phyloP scores from a whole-genome alignment of 768 basidiomycete genomes.

The Zangia roseola region DNA sequence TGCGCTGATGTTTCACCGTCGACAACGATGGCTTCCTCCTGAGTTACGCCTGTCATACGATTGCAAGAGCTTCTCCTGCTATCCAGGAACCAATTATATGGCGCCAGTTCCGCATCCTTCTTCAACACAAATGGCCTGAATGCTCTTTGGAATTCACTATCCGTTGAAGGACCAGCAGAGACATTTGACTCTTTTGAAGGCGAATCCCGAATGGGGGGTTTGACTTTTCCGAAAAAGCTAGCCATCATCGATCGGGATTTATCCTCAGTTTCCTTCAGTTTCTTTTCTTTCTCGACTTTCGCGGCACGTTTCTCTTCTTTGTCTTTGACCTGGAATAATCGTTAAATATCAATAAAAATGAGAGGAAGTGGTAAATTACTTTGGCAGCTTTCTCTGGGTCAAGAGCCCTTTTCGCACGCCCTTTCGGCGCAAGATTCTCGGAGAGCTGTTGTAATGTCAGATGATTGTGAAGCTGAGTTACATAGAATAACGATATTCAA shows the following conservation, averaged over 20 bases:
- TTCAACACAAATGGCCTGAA: constrained; percentile 82
- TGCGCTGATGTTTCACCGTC: constrained; percentile 39
- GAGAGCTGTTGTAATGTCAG: constrained; percentile 12
- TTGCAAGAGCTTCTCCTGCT: constrained; percentile 25
- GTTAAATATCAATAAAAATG: constrained; percentile 5
- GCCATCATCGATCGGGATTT: constrained; percentile 77
- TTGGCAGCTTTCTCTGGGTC: constrained; percentile 54
- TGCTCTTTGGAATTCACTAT: constrained; percentile 66
- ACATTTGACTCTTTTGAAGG: constrained; percentile 27
- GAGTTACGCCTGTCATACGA: constrained; percentile 20
- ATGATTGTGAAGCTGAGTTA: neutral
- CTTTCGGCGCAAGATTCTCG: constrained; percentile 28
- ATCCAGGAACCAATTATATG: constrained; percentile 64
- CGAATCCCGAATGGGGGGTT: constrained; percentile 29
- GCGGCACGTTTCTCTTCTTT: constrained; percentile 64
- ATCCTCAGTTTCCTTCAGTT: constrained; percentile 63
- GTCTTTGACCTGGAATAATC: constrained; percentile 57
- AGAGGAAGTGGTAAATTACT: constrained; percentile 12
- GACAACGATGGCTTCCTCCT: constrained; percentile 57
- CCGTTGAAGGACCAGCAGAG: constrained; percentile 34
- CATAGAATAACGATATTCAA: neutral
- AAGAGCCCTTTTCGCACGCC: constrained; percentile 47
- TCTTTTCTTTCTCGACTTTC: constrained; percentile 70
- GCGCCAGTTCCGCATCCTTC: constrained; percentile 71
- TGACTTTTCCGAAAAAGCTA: constrained; percentile 73